phyloP scores from a whole-genome alignment of 108 stramenopile genomes.

The Asterionellopsis glacialis region DNA sequence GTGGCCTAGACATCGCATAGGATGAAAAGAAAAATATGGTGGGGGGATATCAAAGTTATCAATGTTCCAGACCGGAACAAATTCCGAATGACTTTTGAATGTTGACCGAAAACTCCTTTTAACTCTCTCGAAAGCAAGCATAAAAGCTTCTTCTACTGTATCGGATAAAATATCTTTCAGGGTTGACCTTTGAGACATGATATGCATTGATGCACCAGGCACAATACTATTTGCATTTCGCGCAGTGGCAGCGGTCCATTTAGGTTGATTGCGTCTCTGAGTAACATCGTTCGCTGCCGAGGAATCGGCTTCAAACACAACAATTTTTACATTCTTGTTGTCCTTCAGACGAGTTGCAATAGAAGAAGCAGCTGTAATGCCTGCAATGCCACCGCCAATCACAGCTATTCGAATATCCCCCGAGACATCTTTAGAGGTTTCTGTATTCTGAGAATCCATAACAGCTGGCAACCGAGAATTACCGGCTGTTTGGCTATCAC shows the following conservation, averaged over 20 bases:
- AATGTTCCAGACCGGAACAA: conserved; percentile 5
- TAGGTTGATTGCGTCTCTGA: conserved; percentile 16
- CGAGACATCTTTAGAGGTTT: not conserved
- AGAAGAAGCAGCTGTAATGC: conserved; percentile 36
- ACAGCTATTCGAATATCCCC: conserved; percentile 18
- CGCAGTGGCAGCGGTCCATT: conserved; percentile 45
- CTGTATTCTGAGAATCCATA: not conserved
- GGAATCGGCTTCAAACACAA: conserved; percentile 29
- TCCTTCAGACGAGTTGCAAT: conserved; percentile 11
- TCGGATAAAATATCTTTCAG: conserved; percentile 21
- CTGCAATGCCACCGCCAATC: conserved; percentile 33
- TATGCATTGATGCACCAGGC: conserved; percentile 42
- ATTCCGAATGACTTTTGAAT: conserved; percentile 7
- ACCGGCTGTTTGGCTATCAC: not conserved
- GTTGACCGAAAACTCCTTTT: not conserved
- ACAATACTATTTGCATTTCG: conserved; percentile 43
- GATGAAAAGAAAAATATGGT: conserved; percentile 40
- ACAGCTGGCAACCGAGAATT: not conserved
- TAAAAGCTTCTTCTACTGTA: conserved; percentile 22
- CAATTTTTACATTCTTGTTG: conserved; percentile 19
- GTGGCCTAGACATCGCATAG: conserved; percentile 22
- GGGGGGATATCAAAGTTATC: conserved; percentile 28
- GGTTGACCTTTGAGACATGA: conserved; percentile 31
- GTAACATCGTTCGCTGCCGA: conserved; percentile 11
- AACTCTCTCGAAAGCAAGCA: not conserved